These are phyloP conservation scores for California macrophylla DNA, from an alignment of 441 rosid genomes.

Conservation along the genomic window DNA sequence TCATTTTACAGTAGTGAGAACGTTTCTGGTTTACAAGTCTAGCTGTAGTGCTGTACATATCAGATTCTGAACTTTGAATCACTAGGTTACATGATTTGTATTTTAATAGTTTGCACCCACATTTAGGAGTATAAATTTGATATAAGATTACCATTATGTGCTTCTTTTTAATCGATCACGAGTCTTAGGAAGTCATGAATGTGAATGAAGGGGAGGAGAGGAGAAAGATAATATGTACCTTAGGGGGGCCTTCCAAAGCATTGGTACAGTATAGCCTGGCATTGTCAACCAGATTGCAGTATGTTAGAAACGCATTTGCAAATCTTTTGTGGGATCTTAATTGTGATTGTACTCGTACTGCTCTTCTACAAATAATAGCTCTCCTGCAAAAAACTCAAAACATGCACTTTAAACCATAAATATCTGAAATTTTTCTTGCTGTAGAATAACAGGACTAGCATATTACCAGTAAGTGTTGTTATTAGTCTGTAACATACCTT, in stretches of 20 bases:
- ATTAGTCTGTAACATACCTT: constrained; percentile 32
- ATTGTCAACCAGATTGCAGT: constrained; percentile 58
- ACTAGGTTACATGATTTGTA: background rate
- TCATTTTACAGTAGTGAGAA: too few relatives aligned
- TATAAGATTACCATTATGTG: too few relatives aligned
- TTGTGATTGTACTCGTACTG: constrained; percentile 70
- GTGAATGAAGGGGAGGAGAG: background rate
- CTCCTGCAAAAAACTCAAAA: constrained; percentile 36
- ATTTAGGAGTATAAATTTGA: background rate
- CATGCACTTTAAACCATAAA: background rate
- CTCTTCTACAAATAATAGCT: constrained; percentile 60
- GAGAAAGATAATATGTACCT: constrained; percentile 26
- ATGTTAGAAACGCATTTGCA: constrained; percentile 55
- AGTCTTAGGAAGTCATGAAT: background rate
- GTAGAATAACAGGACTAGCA: background rate
- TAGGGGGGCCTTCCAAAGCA: constrained; percentile 48
- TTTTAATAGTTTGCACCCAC: background rate
- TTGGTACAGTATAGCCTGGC: constrained; percentile 73
- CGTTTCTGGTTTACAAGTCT: too few relatives aligned
- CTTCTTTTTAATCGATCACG: too few relatives aligned
- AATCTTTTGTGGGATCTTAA: constrained; percentile 69
- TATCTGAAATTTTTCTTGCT: background rate
- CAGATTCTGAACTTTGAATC: too few relatives aligned
- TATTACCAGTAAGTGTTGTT: background rate
- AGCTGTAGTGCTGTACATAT: too few relatives aligned